phyloP scores from a whole-genome alignment of 2,329 filamentous ascomycete species.

The Cryphonectria naterciae region DNA sequence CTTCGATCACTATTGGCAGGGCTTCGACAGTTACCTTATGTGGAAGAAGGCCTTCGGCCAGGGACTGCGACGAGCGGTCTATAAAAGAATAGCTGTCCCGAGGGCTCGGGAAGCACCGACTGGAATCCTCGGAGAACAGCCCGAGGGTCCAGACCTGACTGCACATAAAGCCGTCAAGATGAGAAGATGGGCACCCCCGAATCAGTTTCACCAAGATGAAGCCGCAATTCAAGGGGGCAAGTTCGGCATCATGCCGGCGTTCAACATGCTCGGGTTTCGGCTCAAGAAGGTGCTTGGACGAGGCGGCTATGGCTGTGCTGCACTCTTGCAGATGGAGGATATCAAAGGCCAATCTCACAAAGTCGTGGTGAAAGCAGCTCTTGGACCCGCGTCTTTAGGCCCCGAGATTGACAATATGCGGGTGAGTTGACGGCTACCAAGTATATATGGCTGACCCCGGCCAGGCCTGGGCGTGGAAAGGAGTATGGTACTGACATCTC shows the following conservation, averaged over 20 bases:
- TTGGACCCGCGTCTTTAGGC: background rate
- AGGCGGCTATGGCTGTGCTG: background rate
- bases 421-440: background rate
- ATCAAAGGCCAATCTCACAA: background rate
- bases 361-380: background rate
- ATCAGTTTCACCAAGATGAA: background rate
- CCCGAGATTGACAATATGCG: background rate
- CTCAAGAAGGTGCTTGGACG: background rate
- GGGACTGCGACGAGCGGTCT: background rate
- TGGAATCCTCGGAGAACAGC: background rate
- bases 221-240: background rate
- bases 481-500: background rate
- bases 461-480: too few relatives aligned
- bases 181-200: background rate
- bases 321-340: background rate
- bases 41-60: background rate
- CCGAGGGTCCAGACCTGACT: background rate
- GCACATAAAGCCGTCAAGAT: background rate
- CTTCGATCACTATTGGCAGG: background rate
- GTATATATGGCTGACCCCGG: background rate
- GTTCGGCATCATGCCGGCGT: background rate
- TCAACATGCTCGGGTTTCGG: background rate
- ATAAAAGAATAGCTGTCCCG: background rate
- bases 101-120: background rate
- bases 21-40: background rate